These are phyloP conservation scores for Purshia tridentata DNA, from an alignment of 306 rosid species.

Conservation along the genomic window DNA sequence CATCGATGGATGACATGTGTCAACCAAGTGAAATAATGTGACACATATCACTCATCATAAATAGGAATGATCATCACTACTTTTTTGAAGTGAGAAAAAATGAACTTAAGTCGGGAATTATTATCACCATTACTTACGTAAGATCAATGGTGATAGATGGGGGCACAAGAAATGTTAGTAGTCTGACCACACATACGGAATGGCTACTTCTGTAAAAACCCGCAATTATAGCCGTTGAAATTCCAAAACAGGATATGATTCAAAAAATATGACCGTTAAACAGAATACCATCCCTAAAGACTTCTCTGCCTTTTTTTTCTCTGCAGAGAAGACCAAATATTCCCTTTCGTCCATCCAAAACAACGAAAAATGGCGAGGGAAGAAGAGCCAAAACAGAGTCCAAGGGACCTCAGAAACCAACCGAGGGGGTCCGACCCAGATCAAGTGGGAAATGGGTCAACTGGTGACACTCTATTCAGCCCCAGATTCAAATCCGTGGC, in stretches of 20 bases:
- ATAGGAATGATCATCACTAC: no score
- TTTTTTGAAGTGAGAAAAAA: no score
- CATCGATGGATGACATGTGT: no score
- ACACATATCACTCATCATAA: no score
- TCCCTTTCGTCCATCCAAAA: neutral
- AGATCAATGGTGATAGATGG: neutral
- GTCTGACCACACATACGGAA: neutral
- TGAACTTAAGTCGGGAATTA: no score
- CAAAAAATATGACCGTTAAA: slow-evolving; percentile 49
- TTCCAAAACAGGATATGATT: slow-evolving; percentile 14
- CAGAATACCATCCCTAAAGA: neutral
- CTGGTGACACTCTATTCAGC: slow-evolving; percentile 37
- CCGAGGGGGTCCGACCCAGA: slow-evolving; percentile 16
- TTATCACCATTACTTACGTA: no score
- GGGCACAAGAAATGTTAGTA: neutral
- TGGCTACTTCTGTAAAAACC: neutral
- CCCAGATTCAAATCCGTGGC: slow-evolving; percentile 88
- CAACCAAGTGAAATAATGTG: no score
- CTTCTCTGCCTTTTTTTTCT: neutral
- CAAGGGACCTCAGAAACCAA: slow-evolving; percentile 26
- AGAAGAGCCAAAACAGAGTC: slow-evolving; percentile 36
- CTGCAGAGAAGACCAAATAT: neutral
- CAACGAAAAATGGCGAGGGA: slow-evolving; percentile 44
- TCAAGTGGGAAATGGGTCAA: slow-evolving; percentile 30
- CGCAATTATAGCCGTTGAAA: slow-evolving; percentile 48